Percentiles rank a stretch among this genome's conserved stretches.
These are phyloP conservation scores for Cercophora newfieldiana DNA, from an alignment of 495 filamentous ascomycete genomes.

Conservation along the genomic window DNA sequence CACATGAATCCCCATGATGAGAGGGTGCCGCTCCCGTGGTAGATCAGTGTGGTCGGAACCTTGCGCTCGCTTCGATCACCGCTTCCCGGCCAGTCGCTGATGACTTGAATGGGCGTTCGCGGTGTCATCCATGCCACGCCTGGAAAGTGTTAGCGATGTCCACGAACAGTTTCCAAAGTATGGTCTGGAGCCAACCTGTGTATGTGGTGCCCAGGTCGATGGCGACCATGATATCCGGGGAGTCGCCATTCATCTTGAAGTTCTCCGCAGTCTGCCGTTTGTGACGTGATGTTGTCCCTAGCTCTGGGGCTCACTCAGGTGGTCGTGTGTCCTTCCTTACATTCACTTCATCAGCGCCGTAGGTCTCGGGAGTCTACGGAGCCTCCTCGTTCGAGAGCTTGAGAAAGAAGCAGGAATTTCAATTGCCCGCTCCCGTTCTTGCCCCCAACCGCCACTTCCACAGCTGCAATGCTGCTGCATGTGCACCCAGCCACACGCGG, in stretches of 20 bases:
- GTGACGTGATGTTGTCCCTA: neutral
- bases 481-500: neutral
- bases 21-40: constrained; percentile 41
- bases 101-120: constrained; percentile 51
- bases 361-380: neutral
- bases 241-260: constrained; percentile 8
- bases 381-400: neutral
- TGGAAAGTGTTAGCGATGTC: constrained; percentile 12
- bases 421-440: neutral
- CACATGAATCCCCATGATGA: constrained; percentile 61
- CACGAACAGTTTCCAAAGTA: neutral
- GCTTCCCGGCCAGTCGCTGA: constrained; percentile 63
- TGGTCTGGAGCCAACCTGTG: constrained; percentile 51
- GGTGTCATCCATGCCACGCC: constrained; percentile 57
- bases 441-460: neutral
- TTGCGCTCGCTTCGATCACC: constrained; percentile 54
- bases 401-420: neutral
- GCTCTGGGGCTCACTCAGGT: no score
- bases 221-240: constrained; percentile 58
- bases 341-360: no score
- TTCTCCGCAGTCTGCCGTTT: neutral
- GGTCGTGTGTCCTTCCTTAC: no score
- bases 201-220: constrained; percentile 66
- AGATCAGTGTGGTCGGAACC: constrained; percentile 59
- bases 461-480: neutral